These are phyloP conservation scores for Dinochytrium kinnereticum DNA, from an alignment of 371 early-diverging fungal genomes.

Conservation along the genomic window DNA sequence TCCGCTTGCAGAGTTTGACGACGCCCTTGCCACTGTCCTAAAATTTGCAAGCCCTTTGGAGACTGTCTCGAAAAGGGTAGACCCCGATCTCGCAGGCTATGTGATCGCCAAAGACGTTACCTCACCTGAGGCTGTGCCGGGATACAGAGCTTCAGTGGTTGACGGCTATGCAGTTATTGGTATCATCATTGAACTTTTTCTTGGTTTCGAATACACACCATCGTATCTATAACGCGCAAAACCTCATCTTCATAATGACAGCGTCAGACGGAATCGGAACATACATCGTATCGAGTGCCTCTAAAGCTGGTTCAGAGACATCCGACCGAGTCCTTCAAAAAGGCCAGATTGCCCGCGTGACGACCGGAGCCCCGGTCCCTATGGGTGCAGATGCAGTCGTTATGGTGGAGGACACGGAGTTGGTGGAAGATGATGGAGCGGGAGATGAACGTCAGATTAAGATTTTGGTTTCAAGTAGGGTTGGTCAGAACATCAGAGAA, in stretches of 20 bases:
- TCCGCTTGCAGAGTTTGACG: constrained; percentile 73
- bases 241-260: too few relatives aligned
- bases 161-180: constrained; percentile 93
- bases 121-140: constrained; percentile 80
- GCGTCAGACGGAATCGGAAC: constrained; percentile 81
- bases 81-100: constrained; percentile 57
- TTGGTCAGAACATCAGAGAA: constrained; percentile 77
- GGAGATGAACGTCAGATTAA: constrained; percentile 69
- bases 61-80: constrained; percentile 45
- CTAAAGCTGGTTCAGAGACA: constrained; percentile 60
- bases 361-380: constrained; percentile 90
- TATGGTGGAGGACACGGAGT: constrained; percentile 89
- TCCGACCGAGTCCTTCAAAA: constrained; percentile 39
- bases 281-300: constrained; percentile 68
- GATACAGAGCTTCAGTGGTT: constrained; percentile 83
- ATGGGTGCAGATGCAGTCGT: constrained; percentile 84
- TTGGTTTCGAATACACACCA: not conserved
- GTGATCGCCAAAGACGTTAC: constrained; percentile 78
- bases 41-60: constrained; percentile 47
- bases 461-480: constrained; percentile 48
- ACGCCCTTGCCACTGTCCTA: constrained; percentile 67
- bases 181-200: constrained; percentile 36
- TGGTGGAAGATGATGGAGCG: constrained; percentile 62
- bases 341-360: constrained; percentile 75
- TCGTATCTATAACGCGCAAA: too few relatives aligned